Base-by-base conservation (phyloP, 345 rosid genomes). In the Pistacia vera region DNA sequence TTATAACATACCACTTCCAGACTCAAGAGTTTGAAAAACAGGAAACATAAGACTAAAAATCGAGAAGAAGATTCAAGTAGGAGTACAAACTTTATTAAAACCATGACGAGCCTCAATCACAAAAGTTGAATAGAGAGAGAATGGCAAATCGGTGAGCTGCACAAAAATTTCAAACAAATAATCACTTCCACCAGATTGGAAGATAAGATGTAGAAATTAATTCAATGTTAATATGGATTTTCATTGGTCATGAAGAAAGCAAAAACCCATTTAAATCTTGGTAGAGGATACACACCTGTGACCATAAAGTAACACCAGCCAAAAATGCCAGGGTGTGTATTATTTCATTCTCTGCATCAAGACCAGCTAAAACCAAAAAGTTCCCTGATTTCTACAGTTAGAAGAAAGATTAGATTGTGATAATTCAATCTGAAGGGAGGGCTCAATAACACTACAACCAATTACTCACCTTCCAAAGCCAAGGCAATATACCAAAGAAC, bases 101-200 rank as follows among this genome's bases (percentile, higher is more conserved):
- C 99, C 98, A 83, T 97, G 99, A 44, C 96, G 98, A 60, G 95
- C 76, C 86, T 97, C 99, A n/a, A 97, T 91, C 73, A 94, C 97
- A 78, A 97, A 97, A 57, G 98, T 97, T 77, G 99, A 97, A 85
- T 86, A 94, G 58, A 97, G 92, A 46, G 99, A 94, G 77, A 97
- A 97, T 51, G 99, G 98, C 85, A 97, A 83, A 81, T 94, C 99
- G 30, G 98, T 92, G 36, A 97, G 87, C 99, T 94, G 97, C 89
- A 85, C 58, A 66, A 81, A 69, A 70, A 85, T 51, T 70, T 60
- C 68, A 77, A 75, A 67, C 38, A 62, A 68, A 72, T 12, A 10
- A 71, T 71, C 80, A 79, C 48, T 41, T 56, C 8, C 14, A 51
- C 25, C 7, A 30, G 18, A 52, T 36, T 33, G 17, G 25, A 71